Base-by-base conservation (phyloP, 441 rosid species). In the Bruguiera hainesii region DNA sequence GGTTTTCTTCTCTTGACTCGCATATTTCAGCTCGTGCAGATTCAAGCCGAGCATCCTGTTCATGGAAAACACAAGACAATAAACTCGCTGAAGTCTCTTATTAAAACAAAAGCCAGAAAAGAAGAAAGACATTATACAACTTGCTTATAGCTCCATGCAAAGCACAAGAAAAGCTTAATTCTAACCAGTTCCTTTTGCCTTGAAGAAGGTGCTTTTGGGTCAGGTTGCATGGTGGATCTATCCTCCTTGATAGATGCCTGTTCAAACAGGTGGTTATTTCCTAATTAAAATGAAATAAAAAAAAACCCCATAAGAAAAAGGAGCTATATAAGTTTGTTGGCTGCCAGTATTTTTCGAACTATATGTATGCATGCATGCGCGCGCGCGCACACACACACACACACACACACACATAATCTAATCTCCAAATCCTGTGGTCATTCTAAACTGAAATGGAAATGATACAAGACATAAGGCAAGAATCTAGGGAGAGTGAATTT, bases 1-100 rank as follows among this genome's bases (percentile, higher is more conserved):
- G 77, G 51, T 93, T 93, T 75, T 90, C 97, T 75, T 89, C 88
- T 71, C 76, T 84, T 58, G 80, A 93, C 65, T 80, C 89, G 16
- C 79, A 91, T 85, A 90, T 82, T 81, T 90, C 88, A 3, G 85
- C 81, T 80, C 82, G 82, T 7, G 87, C 74, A 21, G 83, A 81
- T 60, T 87, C 89, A 71, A 93, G 79, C 73, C 71, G 71, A 62
- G 71, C 78, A 23, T 81, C 86, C 90, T 84, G 65, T 21, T 69
- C 9, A 31, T 51, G 28, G 21, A 65, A 29, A 63, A 29, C 52
- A 46, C 39, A 33, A 21, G 50, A 25, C 2, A 28, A 31, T 29
- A 20, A 52, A 15, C 46, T 37, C 46, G 11, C 15, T 37, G 15
- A 37, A 1, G 10, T 37, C 46, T 37, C 46, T 37, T 37, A 37